Evolutionary conservation across 2,329 filamentous ascomycete species (phyloP), one percentile per base, ranked within the genome.

Genomic region (Aspergillus sp.): DNA sequence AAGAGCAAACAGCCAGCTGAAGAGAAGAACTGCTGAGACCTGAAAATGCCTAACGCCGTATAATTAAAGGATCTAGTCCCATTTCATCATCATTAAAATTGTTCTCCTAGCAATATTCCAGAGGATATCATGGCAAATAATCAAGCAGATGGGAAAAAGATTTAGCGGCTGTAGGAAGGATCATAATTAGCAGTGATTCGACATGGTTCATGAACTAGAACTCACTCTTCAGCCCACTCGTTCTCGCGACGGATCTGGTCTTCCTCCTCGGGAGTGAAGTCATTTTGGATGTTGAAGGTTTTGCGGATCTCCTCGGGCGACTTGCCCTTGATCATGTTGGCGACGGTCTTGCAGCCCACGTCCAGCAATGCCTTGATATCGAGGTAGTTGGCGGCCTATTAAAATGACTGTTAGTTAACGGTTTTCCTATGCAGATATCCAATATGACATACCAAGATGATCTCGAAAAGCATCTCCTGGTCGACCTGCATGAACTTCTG

Each of bases 251-350:
- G 85, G 55, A 93, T 98, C 79, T 98, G 93, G 67, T 98, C 93
- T 72, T 98, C 93, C 75, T 98, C 93, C 72, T 98, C 93, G 2
- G 91, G 89, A 0, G 93, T 97, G 75, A 98, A 98, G 71, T 98
- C 93, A 63, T 98, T 98, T 64, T 94, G 93, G 64, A 98, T 98
- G 76, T 98, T 98, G 78, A 98, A 98, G 0, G 93, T 98, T 80
- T 97, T 98, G 45, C 93, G 88, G 63, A 98, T 98, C 77, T 98
- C 93, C 70, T 98, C 93, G 3, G 93, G 93, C 0, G 90, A 95
- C 80, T 98, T 98, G 75, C 93, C 93, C 86, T 98, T 98, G 79
- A 98, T 98, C 93, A 98, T 98, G 75, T 98, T 98, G 53, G 93
- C 93, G 13, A 98, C 93, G 0, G 93, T 98, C 82, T 98, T 98